Percentiles rank a stretch among this genome's conserved stretches.
Evolutionary conservation across 2,329 filamentous ascomycete species (phyloP).

Genomic region (Decorospora gaudefroyi): DNA sequence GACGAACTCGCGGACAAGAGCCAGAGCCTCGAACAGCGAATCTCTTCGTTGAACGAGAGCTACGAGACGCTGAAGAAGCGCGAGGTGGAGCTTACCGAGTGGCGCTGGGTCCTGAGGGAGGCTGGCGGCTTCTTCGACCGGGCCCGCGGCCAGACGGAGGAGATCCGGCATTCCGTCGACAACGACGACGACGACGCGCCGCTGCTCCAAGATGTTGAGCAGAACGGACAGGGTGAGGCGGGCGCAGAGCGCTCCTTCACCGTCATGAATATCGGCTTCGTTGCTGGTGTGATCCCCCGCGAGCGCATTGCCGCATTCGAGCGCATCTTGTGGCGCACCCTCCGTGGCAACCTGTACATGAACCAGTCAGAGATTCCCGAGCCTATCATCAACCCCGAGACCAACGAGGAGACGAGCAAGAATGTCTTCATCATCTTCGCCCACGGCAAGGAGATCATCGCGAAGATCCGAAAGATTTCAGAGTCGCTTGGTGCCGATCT

Average conservation of each 20-base stretch:
- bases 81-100: conserved; percentile 95
- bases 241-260: conserved; percentile 85
- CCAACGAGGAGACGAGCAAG: conserved; percentile 90
- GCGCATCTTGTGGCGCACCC: conserved; percentile 93
- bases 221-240: conserved; percentile 69
- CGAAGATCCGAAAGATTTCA: conserved; percentile 98
- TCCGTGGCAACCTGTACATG: conserved; percentile 99
- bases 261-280: conserved; percentile 98
- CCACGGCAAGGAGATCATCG: conserved; percentile 95
- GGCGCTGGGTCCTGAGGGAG: conserved; percentile 96
- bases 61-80: conserved; percentile 98
- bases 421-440: conserved; percentile 99
- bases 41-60: conserved; percentile 92
- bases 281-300: conserved; percentile 90
- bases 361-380: conserved; percentile 99
- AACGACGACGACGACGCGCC: conserved; percentile 88
- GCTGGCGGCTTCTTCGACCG: conserved; percentile 97
- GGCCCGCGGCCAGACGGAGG: conserved; percentile 93
- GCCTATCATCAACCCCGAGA: conserved; percentile 85
- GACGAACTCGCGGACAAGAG: conserved; percentile 92
- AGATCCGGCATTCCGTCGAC: conserved; percentile 85
- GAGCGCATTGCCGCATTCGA: conserved; percentile 95
- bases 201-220: conserved; percentile 88
- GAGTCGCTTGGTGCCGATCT: conserved; percentile 95
- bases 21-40: conserved; percentile 87